Evolutionary conservation across 495 filamentous ascomycete species (phyloP).

Genomic region (Podospora pseudoanserina): DNA sequence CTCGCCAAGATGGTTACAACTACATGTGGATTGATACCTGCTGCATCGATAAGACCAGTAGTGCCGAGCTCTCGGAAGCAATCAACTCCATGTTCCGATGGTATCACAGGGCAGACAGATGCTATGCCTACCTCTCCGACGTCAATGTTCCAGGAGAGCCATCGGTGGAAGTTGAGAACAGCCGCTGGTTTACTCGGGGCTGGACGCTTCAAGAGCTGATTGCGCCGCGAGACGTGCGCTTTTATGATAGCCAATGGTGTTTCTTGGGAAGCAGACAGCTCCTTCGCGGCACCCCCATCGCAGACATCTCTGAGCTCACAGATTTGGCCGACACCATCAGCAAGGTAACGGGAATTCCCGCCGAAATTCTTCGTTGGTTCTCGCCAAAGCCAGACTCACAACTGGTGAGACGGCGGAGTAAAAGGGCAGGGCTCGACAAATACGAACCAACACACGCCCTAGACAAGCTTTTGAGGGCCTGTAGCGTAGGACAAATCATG

Average conservation of each 20-base stretch:
- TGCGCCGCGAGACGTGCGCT: neutral
- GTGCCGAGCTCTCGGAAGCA: constrained; percentile 7
- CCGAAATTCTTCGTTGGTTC: constrained; percentile 2
- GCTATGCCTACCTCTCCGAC: constrained; percentile 8
- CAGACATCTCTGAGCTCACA: neutral
- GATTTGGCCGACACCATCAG: neutral
- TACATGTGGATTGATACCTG: constrained; percentile 11
- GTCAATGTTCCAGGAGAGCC: neutral
- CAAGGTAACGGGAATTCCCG: neutral
- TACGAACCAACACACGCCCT: neutral
- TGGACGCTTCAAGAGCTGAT: constrained; percentile 10
- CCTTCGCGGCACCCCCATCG: neutral
- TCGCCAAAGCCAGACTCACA: neutral
- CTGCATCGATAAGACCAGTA: constrained; percentile 8
- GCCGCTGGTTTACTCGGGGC: constrained; percentile 5
- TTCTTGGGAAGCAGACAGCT: constrained; percentile 1
- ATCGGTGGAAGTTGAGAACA: neutral
- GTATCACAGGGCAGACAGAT: constrained; percentile 6
- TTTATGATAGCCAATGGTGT: constrained; percentile 6
- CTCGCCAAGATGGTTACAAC: neutral
- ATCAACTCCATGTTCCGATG: constrained; percentile 13
- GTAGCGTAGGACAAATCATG: constrained; percentile 11
- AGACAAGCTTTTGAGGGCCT: neutral
- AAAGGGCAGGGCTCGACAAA: neutral
- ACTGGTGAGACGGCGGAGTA: neutral